Percentiles rank a stretch among this genome's conserved stretches.
Evolutionary conservation across 2,329 filamentous ascomycete genomes (phyloP).

Genomic region (Claviceps purpurea): DNA sequence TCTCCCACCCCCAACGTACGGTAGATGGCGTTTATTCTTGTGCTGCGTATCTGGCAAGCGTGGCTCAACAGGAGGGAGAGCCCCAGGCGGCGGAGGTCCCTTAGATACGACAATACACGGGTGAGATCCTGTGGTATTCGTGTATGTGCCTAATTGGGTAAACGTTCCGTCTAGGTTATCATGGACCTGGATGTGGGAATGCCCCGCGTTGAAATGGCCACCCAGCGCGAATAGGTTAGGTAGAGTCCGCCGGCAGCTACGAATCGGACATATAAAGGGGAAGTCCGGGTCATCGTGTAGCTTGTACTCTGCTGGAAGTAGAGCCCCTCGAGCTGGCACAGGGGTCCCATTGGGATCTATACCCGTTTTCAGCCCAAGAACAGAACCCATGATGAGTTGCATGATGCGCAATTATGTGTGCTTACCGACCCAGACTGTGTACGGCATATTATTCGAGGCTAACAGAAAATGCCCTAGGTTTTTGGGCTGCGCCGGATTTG

Average conservation of each 20-base stretch:
- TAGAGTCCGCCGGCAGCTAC: slow-evolving; percentile 21
- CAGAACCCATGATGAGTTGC: background rate
- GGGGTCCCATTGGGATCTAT: background rate
- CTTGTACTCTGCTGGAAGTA: slow-evolving; percentile 21
- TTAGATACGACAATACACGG: slow-evolving; percentile 18
- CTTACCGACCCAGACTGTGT: background rate
- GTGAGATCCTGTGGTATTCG: slow-evolving; percentile 9
- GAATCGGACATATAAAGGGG: slow-evolving; percentile 24
- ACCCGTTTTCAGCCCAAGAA: background rate
- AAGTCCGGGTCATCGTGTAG: slow-evolving; percentile 10
- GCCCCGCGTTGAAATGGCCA: slow-evolving; percentile 15
- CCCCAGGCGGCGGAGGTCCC: slow-evolving; percentile 10
- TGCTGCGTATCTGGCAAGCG: background rate
- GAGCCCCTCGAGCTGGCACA: slow-evolving; percentile 12
- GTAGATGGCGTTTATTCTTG: background rate
- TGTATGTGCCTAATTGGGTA: slow-evolving; percentile 15
- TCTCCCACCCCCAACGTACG: background rate
- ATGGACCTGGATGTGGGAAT: slow-evolving; percentile 18
- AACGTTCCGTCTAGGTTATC: slow-evolving; percentile 29
- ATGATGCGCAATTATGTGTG: background rate
- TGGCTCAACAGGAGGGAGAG: slow-evolving; percentile 6
- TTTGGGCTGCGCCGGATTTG: background rate
- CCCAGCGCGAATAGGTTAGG: slow-evolving; percentile 10
- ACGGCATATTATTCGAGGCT: slow-evolving; percentile 2
- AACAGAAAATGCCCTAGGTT: background rate